phyloP scores from a whole-genome alignment of 108 stramenopile genomes.

The Nitzschia sp. region DNA sequence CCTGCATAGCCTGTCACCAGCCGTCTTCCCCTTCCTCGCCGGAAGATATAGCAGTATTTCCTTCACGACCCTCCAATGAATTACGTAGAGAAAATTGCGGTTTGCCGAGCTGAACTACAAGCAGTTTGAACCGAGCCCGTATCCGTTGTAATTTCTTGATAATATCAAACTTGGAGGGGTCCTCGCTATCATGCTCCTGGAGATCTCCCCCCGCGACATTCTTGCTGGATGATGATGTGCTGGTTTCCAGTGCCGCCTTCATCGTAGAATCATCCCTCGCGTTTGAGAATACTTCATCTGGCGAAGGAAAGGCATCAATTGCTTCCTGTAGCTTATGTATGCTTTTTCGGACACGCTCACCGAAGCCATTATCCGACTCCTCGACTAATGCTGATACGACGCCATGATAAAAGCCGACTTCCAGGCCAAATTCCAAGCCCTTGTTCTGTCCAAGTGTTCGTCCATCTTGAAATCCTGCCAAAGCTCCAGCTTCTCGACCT shows the following conservation, averaged over 20 bases:
- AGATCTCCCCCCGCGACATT: background rate
- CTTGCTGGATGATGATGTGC: background rate
- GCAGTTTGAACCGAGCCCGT: conserved; percentile 48
- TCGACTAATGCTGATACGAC: background rate
- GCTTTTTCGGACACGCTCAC: conserved; percentile 3
- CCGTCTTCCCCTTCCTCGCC: too few relatives aligned
- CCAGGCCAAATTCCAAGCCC: conserved; percentile 49
- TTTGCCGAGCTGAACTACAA: conserved; percentile 35
- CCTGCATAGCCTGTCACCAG: too few relatives aligned
- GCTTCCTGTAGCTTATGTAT: conserved; percentile 14
- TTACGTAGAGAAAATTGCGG: conserved; percentile 33
- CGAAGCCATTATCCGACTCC: background rate
- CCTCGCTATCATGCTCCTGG: background rate
- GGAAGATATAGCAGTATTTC: too few relatives aligned
- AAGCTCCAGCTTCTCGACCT: conserved; percentile 35
- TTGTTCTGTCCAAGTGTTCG: conserved; percentile 33
- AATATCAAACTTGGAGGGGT: conserved; percentile 22
- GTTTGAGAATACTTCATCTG: conserved; percentile 19
- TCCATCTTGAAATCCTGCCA: conserved; percentile 45
- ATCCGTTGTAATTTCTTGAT: conserved; percentile 38
- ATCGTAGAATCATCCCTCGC: background rate
- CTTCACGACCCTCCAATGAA: conserved; percentile 29
- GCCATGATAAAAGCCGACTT: conserved; percentile 45
- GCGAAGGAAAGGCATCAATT: conserved; percentile 25
- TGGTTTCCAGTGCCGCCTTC: background rate